Conservation (phyloP, 2,329 filamentous ascomycete species). For the Pestalotiopsis fici region DNA sequence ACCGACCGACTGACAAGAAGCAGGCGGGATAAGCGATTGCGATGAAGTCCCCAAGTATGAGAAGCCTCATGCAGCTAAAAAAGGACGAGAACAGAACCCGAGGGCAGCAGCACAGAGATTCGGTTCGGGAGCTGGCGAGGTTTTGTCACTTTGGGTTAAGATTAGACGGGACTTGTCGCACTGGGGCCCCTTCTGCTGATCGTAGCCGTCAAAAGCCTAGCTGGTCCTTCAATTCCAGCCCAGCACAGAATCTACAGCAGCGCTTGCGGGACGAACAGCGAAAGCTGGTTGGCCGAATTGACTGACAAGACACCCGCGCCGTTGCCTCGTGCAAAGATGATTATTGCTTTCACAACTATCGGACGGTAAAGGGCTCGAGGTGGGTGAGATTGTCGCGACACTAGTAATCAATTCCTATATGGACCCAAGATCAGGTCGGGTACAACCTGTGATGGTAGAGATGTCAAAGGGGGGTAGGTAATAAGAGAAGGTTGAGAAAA, state of each 20-base stretch:
- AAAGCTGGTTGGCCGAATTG: neutral
- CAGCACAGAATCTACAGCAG: neutral
- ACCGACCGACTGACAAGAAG: neutral
- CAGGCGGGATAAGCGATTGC: neutral
- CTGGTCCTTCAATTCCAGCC: constrained; percentile 5
- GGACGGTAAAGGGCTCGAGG: neutral
- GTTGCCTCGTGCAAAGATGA: neutral
- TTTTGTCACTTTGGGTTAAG: constrained; percentile 7
- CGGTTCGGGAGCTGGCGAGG: constrained; percentile 1
- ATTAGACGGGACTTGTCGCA: constrained; percentile 7
- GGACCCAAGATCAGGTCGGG: neutral
- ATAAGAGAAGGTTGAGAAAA: neutral
- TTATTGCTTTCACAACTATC: neutral
- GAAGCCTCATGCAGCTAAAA: constrained; percentile 3
- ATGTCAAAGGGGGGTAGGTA: neutral
- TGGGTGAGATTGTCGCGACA: neutral
- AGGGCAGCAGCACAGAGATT: neutral
- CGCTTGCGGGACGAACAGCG: neutral
- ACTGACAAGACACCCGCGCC: neutral
- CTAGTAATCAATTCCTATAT: neutral
- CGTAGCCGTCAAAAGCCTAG: constrained; percentile 5
- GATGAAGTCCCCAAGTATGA: neutral
- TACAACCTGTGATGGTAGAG: neutral
- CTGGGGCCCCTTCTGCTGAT: neutral
- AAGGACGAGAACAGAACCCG: neutral